Percentiles rank a stretch among this genome's conserved stretches.
These are phyloP conservation scores for Arthrobotrys iridis DNA, from an alignment of 2,329 filamentous ascomycete species.

Conservation along the genomic window DNA sequence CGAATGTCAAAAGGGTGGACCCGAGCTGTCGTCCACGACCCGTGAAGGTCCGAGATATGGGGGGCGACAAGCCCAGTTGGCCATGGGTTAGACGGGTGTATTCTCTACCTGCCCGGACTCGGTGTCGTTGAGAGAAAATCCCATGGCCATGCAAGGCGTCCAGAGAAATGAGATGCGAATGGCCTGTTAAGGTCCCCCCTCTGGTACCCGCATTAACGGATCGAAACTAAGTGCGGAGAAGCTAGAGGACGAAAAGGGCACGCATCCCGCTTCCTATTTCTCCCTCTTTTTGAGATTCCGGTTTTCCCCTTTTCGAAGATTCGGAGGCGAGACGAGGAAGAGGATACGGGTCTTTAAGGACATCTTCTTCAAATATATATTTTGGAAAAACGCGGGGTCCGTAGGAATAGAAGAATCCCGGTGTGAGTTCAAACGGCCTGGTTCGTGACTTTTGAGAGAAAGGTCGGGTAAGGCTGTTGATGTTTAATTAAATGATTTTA, in stretches of 20 bases:
- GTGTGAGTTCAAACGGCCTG: slow-evolving; percentile 41
- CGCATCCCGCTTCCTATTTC: slow-evolving; percentile 50
- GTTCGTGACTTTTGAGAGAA: slow-evolving; percentile 11
- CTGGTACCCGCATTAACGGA: slow-evolving; percentile 33
- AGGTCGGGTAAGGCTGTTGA: not conserved
- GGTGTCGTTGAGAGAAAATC: not conserved
- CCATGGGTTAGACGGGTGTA: not conserved
- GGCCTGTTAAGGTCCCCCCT: slow-evolving; percentile 4
- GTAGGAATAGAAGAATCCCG: slow-evolving; percentile 14
- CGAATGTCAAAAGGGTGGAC: slow-evolving; percentile 11
- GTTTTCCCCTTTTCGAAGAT: slow-evolving; percentile 48
- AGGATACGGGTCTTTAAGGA: not conserved
- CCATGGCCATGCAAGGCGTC: slow-evolving; percentile 38
- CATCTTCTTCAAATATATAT: slow-evolving; percentile 4
- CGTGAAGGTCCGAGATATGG: slow-evolving; percentile 25
- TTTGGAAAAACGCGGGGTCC: slow-evolving; percentile 33
- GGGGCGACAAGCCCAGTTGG: not conserved
- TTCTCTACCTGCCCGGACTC: slow-evolving; percentile 20
- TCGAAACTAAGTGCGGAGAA: slow-evolving; percentile 47
- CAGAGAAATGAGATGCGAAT: slow-evolving; percentile 33
- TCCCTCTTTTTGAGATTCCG: slow-evolving; percentile 24
- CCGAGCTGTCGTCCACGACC: slow-evolving; percentile 2
- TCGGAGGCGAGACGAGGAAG: slow-evolving; percentile 38
- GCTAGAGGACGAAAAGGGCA: slow-evolving; percentile 33
- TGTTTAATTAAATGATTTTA: not conserved